phyloP scores from a whole-genome alignment of 768 basidiomycete species.

The Podaxis carcinomalis region DNA sequence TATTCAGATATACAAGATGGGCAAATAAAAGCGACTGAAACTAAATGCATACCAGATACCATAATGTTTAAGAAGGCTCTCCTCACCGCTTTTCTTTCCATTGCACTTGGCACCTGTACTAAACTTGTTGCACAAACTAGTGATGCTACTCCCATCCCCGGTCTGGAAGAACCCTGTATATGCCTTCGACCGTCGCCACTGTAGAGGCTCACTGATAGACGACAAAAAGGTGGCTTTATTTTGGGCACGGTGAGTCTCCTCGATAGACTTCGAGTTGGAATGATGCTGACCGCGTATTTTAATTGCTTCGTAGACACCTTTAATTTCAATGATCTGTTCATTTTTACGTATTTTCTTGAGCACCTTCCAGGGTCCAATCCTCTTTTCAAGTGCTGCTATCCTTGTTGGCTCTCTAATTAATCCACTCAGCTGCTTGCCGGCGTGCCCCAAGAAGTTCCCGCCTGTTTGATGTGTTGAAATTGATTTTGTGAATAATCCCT shows the following conservation, averaged over 20 bases:
- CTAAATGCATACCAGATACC: background rate
- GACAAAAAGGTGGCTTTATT: background rate
- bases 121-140: background rate
- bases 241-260: slow-evolving; percentile 1
- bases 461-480: no score
- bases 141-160: background rate
- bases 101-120: background rate
- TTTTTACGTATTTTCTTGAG: background rate
- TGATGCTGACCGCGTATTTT: background rate
- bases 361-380: background rate
- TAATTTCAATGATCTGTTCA: background rate
- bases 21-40: background rate
- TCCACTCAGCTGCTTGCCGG: no score
- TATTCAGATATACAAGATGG: no score
- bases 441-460: no score
- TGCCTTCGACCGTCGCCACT: background rate
- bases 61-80: slow-evolving; percentile 1
- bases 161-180: background rate
- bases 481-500: no score
- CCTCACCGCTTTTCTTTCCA: background rate
- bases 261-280: background rate
- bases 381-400: background rate
- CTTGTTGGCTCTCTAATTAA: no score
- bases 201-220: background rate
- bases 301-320: background rate